phyloP scores from a whole-genome alignment of 208 protist species.

The Acanthamoeba lugdunensis region DNA sequence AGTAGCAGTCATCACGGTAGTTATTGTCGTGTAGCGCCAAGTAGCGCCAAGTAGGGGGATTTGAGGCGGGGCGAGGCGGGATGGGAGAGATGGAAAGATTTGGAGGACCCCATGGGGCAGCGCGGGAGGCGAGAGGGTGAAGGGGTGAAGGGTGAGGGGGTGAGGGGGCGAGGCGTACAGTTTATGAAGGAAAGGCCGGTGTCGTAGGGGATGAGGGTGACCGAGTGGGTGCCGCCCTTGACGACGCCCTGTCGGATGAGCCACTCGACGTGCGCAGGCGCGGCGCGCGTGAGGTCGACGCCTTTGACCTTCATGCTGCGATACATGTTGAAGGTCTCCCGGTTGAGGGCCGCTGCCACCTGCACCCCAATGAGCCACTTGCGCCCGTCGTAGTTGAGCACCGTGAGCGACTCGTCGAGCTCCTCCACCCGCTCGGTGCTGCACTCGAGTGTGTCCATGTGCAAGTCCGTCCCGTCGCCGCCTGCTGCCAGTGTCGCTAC shows the following conservation, averaged over 20 bases:
- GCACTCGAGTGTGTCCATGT: background rate
- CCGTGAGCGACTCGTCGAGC: background rate
- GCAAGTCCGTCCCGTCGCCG: background rate
- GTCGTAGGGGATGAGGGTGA: slow-evolving; percentile 43
- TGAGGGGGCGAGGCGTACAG: background rate
- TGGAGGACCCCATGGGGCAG: too few species aligned
- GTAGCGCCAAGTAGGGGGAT: too few species aligned
- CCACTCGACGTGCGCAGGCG: slow-evolving; percentile 43
- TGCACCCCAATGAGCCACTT: slow-evolving; percentile 63
- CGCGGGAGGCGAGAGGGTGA: too few species aligned
- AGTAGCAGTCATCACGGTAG: too few species aligned
- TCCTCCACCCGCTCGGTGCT: background rate
- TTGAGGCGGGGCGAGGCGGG: too few species aligned
- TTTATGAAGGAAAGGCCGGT: slow-evolving; percentile 31
- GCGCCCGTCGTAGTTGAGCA: background rate
- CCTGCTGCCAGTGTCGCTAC: background rate
- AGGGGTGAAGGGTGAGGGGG: background rate
- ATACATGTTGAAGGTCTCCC: slow-evolving; percentile 72
- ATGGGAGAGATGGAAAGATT: too few species aligned
- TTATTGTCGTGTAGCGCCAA: too few species aligned
- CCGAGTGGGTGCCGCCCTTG: slow-evolving; percentile 30
- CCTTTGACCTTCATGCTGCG: slow-evolving; percentile 71
- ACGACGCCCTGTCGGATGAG: slow-evolving; percentile 12
- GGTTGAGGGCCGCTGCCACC: slow-evolving; percentile 32
- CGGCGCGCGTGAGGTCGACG: slow-evolving; percentile 20